Evolutionary conservation across 495 filamentous ascomycete species (phyloP), one percentile per base, ranked within the genome.

Genomic region (Penicillium turbatum): DNA sequence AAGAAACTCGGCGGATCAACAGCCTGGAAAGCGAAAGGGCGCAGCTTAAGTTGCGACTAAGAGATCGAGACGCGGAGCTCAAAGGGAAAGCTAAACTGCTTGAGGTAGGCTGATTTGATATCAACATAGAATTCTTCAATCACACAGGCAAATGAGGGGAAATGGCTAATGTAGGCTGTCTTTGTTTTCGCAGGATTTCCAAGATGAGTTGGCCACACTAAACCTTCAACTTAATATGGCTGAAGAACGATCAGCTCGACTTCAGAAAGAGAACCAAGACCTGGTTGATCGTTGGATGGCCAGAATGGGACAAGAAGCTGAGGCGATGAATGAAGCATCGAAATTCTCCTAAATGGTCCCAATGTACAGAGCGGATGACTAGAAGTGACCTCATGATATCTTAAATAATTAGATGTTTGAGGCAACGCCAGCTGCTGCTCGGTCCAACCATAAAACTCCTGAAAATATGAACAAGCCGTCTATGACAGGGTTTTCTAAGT

Each of bases 201-300:
- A 97, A 69, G 92, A 96, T 69, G 92, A 97, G 63, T 81, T 93
- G 57, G 80, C 92, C 35, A 83, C 89, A 2, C 70, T 95, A 41
- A 90, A 89, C 53, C 80, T 97, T 55, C 87, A 97, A 69, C 78
- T 96, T 3, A 90, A 96, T 62, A 83, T 96, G 77, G 82, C 86
- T 8, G 88, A 92, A 63, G 79, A 90, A 65, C 80, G 78, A 60
- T 76, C 75, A 5, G 78, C 79, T 55, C 84, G 82, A 61, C 72
- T 95, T 51, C 73, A 83, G 64, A 77, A 75, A n/a, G 92, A 97
- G 63, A 96, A 97, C 62, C 80, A 89, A 62, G 87, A 96, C 41
- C 74, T 97, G 32, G 82, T 96, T 47, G 85, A 91, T 62, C 80
- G 92, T 40, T 97, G 88, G 89, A 93, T 97, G 89, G 81, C 79